These are phyloP conservation scores for Chlamydomonas eustigma DNA, from an alignment of 139 green algal species.

Conservation along the genomic window DNA sequence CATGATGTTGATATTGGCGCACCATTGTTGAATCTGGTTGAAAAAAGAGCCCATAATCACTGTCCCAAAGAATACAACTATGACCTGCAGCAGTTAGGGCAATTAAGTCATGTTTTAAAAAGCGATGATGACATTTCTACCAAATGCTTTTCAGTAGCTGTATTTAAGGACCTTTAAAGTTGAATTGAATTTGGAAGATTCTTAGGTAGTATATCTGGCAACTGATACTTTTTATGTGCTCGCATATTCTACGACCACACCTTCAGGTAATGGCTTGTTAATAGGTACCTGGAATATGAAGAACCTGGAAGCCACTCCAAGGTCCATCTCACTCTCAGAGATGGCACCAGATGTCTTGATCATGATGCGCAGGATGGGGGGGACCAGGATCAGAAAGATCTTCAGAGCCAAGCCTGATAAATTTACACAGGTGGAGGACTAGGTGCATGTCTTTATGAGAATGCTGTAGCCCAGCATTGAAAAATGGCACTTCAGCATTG, in stretches of 20 bases:
- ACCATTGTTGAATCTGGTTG: constrained; percentile 30
- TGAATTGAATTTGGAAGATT: too few species aligned
- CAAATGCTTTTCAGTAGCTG: too few species aligned
- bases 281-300: constrained; percentile 42
- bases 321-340: constrained; percentile 23
- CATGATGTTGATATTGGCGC: too few species aligned
- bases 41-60: constrained; percentile 45
- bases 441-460: too few species aligned
- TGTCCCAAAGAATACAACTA: constrained; percentile 43
- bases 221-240: too few species aligned
- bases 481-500: too few species aligned
- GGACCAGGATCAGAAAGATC: constrained; percentile 70
- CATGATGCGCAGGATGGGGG: constrained; percentile 55
- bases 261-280: too few species aligned
- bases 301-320: constrained; percentile 32
- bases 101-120: not conserved
- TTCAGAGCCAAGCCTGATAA: constrained; percentile 40
- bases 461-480: too few species aligned
- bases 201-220: too few species aligned
- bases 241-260: too few species aligned
- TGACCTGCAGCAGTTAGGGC: constrained; percentile 17
- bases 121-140: not conserved
- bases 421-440: not conserved
- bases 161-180: too few species aligned
- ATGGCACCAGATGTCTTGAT: constrained; percentile 46